Percentiles rank a stretch among this genome's conserved stretches.
Conservation (phyloP, 257 asterid species). For the Lavandula angustifolia region DNA sequence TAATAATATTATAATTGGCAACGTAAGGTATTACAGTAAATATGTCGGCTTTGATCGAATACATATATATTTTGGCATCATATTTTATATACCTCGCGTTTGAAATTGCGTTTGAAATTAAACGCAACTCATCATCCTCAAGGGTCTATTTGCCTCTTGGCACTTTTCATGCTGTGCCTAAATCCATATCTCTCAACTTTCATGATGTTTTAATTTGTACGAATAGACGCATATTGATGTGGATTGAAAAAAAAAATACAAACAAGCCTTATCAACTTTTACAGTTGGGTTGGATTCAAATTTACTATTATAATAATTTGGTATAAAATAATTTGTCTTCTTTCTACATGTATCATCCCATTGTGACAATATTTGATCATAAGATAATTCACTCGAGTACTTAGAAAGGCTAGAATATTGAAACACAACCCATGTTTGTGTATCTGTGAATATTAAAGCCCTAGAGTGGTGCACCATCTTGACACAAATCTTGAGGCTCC, state of each 20-base stretch:
- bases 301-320: too few relatives aligned
- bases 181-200: not conserved
- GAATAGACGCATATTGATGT: not conserved
- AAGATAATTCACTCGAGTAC: too few relatives aligned
- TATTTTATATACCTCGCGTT: not conserved
- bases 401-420: too few relatives aligned
- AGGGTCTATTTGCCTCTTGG: slow-evolving; percentile 22
- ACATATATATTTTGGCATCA: not conserved
- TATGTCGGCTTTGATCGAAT: slow-evolving; percentile 20
- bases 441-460: slow-evolving; percentile 15
- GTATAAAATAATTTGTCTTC: too few relatives aligned
- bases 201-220: not conserved
- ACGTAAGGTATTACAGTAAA: not conserved
- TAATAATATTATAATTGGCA: too few relatives aligned
- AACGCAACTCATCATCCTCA: slow-evolving; percentile 12
- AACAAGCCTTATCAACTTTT: too few relatives aligned
- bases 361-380: too few relatives aligned
- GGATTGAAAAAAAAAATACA: too few relatives aligned
- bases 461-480: slow-evolving; percentile 24
- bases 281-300: too few relatives aligned
- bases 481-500: slow-evolving; percentile 27
- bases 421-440: not conserved
- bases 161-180: slow-evolving; percentile 19
- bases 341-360: too few relatives aligned
- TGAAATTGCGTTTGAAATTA: not conserved